These are phyloP conservation scores for Pseudonectria foliicola DNA, from an alignment of 2,329 filamentous ascomycete genomes.

Conservation along the genomic window DNA sequence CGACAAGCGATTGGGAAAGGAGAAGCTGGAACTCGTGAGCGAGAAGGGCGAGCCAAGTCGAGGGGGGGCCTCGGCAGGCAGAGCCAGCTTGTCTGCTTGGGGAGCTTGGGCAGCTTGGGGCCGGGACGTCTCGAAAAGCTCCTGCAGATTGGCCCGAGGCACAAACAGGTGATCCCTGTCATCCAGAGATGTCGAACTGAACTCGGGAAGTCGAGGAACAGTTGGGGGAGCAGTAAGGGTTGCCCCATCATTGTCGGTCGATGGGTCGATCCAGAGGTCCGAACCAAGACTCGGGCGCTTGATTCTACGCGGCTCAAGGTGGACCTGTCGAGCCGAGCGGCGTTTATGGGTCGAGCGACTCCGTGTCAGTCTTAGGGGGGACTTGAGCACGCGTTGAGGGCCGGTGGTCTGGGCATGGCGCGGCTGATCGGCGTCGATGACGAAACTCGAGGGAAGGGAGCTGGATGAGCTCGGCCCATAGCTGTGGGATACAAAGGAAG, in stretches of 20 bases:
- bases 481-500: constrained; percentile 50
- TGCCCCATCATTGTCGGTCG: constrained; percentile 17
- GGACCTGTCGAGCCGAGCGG: constrained; percentile 36
- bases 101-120: constrained; percentile 10
- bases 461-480: constrained; percentile 56
- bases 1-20: constrained; percentile 52
- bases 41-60: constrained; percentile 55
- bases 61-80: constrained; percentile 32
- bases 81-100: constrained; percentile 13
- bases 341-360: constrained; percentile 51
- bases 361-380: constrained; percentile 43
- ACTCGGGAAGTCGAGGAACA: constrained; percentile 20
- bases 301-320: constrained; percentile 39
- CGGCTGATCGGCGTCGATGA: constrained; percentile 24
- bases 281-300: constrained; percentile 49
- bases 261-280: constrained; percentile 46
- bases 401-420: constrained; percentile 44
- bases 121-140: constrained; percentile 30
- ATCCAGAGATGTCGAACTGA: constrained; percentile 27
- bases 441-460: constrained; percentile 34
- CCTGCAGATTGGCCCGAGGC: constrained; percentile 35
- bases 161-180: constrained; percentile 32
- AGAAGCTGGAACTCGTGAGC: constrained; percentile 44
- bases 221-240: constrained; percentile 4
- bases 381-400: constrained; percentile 43